Evolutionary conservation across 2,329 filamentous ascomycete species (phyloP), one percentile per base, ranked within the genome.

Genomic region (Penicillium sp.): DNA sequence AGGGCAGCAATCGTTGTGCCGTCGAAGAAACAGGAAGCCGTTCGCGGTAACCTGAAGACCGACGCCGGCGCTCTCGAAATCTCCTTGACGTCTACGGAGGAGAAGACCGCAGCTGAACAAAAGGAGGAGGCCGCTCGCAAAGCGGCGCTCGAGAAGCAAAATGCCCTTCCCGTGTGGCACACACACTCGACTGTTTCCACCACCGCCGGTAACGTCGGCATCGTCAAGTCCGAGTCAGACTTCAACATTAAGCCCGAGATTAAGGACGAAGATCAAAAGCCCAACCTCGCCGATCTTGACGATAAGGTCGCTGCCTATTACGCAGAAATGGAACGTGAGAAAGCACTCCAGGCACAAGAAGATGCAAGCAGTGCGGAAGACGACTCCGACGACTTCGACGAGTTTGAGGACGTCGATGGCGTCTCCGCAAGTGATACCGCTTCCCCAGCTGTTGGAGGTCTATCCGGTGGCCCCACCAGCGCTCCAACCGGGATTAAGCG

Each of bases 101-200:
- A 83, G 65, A 83, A 82, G 68, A 81, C 74, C 44, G 81, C 82
- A 7, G 81, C 77, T 3, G 82, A 84, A 57, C 76, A 81, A 54
- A 79, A 78, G 2, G 81, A 79, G 47, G 81, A 83, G 66, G 77
- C 78, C 29, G 76, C 79, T 45, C 78, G 79, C 61, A 83, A 82
- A 66, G 78, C 80, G 3, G 78, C 77, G 2, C 70, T 83, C 48
- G 82, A 82, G 63, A 81, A 82, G 62, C 81, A 84, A 67, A 85
- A 85, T 54, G 79, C 79, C 5, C 73, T 85, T 9, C 83, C 83
- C 0, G 79, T 82, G 17, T 85, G 83, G 83, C 81, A 84, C 65
- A 84, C 81, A 7, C 78, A 82, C 54, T 83, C 81, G 46, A 83
- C 82, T 0, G 81, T 84, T 35, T 75, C 77, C 44, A 71, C 70